Evolutionary conservation across 345 rosid species (phyloP).

Genomic region (Eucalyptus virginea): DNA sequence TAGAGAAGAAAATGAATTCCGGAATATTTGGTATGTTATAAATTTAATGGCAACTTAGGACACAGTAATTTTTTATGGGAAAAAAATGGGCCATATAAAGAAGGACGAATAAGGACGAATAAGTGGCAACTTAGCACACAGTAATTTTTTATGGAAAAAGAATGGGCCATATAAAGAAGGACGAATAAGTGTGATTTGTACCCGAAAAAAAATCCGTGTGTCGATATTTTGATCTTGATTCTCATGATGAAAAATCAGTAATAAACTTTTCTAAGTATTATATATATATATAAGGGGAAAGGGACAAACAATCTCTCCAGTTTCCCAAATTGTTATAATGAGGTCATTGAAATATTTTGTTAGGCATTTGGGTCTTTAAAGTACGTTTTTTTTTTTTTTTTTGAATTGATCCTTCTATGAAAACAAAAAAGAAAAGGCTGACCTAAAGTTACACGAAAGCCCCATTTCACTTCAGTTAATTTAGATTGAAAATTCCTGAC

Average conservation of each 20-base stretch:
- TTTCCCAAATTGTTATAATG: too few relatives aligned
- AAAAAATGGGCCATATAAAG: background rate
- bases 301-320: too few relatives aligned
- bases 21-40: fast-evolving
- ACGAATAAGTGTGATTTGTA: background rate
- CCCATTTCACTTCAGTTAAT: background rate
- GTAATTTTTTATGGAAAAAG: too few relatives aligned
- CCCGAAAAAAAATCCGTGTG: background rate
- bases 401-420: background rate
- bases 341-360: too few relatives aligned
- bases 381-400: background rate
- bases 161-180: background rate
- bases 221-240: too few relatives aligned
- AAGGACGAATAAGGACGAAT: too few relatives aligned
- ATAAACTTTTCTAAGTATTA: too few relatives aligned
- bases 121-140: background rate
- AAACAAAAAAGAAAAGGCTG: too few relatives aligned
- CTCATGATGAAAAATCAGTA: too few relatives aligned
- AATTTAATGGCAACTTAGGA: too few relatives aligned
- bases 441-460: background rate
- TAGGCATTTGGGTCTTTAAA: background rate
- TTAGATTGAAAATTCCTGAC: fast-evolving
- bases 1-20: too few relatives aligned
- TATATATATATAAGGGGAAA: too few relatives aligned
- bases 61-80: fast-evolving